Base-by-base conservation (phyloP, 2,329 filamentous ascomycete species). In the Pestalotiopsis sp. region DNA sequence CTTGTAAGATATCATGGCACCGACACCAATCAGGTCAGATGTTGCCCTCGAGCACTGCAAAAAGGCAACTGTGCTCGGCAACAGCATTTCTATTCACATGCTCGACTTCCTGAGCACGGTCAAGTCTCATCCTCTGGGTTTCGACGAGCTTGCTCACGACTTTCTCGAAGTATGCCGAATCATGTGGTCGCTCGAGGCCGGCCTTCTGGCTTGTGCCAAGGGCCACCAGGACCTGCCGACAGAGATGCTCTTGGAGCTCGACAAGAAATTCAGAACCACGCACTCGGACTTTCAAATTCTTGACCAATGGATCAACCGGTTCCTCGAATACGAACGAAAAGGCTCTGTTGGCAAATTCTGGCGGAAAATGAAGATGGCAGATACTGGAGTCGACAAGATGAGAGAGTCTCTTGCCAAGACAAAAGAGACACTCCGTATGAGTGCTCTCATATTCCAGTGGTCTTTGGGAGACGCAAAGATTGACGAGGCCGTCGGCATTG, bases 111-210 rank as follows among this genome's bases (percentile, higher is more conserved):
- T 91, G 25, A 87, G 86, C 67, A 84, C 86, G 4, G 84, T 85
- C 69, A 89, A 87, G 73, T 80, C 84, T 45, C 83, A 86, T 45
- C 85, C 86, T 0, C 80, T 84, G 65, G 86, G 87, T 39, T 88
- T 91, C 76, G 85, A 87, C 69, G 80, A 84, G 31, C 83, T 93
- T 23, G 89, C 90, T 11, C 85, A 86, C 70, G 89, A 91, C 71
- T 92, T 92, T 74, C 84, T 93, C 69, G 90, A 92, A 68, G 87
- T 89, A 4, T 91, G 88, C 76, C 86, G 89, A 67, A 87, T 90
- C 57, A 82, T 93, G 57, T 91, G 90, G 83, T 87, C 88, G n/a
- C 89, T 92, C 70, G 90, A 92, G 78, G 86, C 88, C 25, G 91
- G 91, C 4, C 83, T 93, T 66, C 78, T 81, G n/a, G 86, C 89